Base-by-base conservation (phyloP, 2,329 filamentous ascomycete genomes). In the Tympanopsis confertula region DNA sequence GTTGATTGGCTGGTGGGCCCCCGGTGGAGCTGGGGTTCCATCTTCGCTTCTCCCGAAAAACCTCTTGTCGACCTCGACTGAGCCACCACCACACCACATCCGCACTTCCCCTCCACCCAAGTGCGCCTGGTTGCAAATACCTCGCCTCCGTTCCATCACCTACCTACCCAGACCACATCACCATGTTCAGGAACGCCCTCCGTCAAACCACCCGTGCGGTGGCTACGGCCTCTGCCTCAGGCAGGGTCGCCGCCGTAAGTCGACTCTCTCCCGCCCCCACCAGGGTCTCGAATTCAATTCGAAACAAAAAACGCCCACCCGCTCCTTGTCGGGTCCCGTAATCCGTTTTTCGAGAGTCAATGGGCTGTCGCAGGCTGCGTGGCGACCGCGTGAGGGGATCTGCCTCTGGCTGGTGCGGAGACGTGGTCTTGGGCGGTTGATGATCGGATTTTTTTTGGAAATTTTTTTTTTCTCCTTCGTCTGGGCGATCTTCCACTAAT, bases 141-240 rank as follows among this genome's bases (percentile, higher is more conserved):
- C 66, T 65, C 62, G 61, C 59, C 51, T 62, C 65, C 56, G 58
- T 57, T 63, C 59, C 57, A 58, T 63, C 59, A 67, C 63, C 57
- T 58, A 67, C 63, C 57, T 58, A 65, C 56, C 63, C 63, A 66
- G 71, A 59, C 64, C 63, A 74, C 66, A 56, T 53, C 53, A 73
- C 63, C 71, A 95, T 96, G 89, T 94, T 95, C 78, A 86, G 89
- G 74, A 94, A 85, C 81, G 88, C 89, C 74, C 78, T 96, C 71
- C 81, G 88, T 74, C 87, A 94, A 77, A 91, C 87, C 68, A 83
- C 83, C 74, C 87, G 88, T 75, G 83, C 85, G 68, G 85, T 89
- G 70, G 84, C 86, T 73, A 86, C 86, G 71, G 78, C 93, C 72
- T 86, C 86, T 82, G 84, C 86, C 62, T 76, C 83, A 59, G 79